Base-by-base conservation (phyloP, 75 land plant species). In the Ceratopteris richardii region DNA sequence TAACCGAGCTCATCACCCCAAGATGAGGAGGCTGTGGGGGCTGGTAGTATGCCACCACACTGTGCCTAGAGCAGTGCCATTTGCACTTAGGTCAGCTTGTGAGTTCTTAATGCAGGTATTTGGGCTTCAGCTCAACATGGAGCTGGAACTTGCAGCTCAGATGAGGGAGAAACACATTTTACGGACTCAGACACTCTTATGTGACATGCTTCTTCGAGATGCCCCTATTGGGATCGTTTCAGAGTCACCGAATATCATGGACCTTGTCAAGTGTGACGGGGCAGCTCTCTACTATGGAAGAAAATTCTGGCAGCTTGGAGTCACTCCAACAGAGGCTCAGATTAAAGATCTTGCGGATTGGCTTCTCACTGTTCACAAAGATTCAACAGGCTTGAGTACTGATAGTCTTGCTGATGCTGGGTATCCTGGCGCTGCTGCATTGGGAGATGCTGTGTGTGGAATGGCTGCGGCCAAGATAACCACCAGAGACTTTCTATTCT, bases 71-170 rank as follows among this genome's bases (percentile, higher is more conserved):
- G 67, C 82, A 57, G 81, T 94, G 30, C 81, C 98, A 0, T 94
- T 86, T 67, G 90, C 96, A 0, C 81, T 94, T 0, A 78, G 98
- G 0, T 90, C 83, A 65, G 98, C 98, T 18, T 94, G 96, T 54
- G 98, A 94, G 70, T 95, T 95, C 54, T 66, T 95, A 19, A 90
- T 95, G 96, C 99, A 95, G 63, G 97, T 96, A 1, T 95, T 95
- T 53, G 88, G 96, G 0, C 79, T 95, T 14, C 99, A 90, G 76
- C 71, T 95, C 55, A 95, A 95, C 46, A 86, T 95, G 99, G 97
- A 95, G 60, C 66, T 95, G 47, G 97, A 95, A 31, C 67, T 95
- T 31, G 82, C 88, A 1, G 64, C 81, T 1, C 99, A 95, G 54
- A 11, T 84, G 75, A 62, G 74, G 0, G 99, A 95, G 76, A 95